Evolutionary conservation across 805 yeast genomes (phyloP), one percentile per base, ranked within the genome.

Genomic region (Myxozyma nipponensis): DNA sequence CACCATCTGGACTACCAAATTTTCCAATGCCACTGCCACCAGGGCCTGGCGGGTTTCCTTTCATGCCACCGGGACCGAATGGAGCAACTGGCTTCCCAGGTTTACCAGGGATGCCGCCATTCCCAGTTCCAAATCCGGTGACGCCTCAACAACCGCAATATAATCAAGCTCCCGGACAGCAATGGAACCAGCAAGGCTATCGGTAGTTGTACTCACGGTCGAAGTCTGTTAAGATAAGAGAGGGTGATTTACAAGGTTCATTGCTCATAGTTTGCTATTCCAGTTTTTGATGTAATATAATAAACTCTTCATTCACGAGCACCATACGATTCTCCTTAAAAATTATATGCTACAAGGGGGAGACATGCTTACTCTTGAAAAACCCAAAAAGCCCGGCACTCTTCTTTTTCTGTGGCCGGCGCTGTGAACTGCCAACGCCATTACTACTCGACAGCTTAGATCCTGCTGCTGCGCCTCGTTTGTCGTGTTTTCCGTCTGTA

Each of bases 91-190:
- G 13, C 7, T 7, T 21, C 13, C 39, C 39, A 36, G 13, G 54
- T 3, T 26, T 42, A 6, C 50, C 44, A 1, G 44, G 40, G 2
- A 38, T 36, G 3, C 32, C 44, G 3, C 44, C 45, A 15, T 4
- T 44, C 17, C 48, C 48, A 26, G 36, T 43, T 18, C 23, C 36
- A 6, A 43, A 43, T 15, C n/a, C n/a, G n/a, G n/a, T n/a, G n/a
- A n/a, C n/a, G n/a, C n/a, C n/a, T n/a, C n/a, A n/a, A n/a, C n/a
- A n/a, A n/a, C n/a, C n/a, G 50, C 47, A 9, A 42, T 45, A 44
- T 35, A 45, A n/a, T 5, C 15, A 9, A 34, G 18, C 38, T 5
- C 18, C 15, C 38, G 18, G 18, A 6, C 6, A 17, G 18, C 4
- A 21, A 15, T 15, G 37, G n/a, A 6, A 6, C 18, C 17, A 18